Base-by-base conservation (phyloP, 179 eudicot species). In the Sideroxylon spinosum region DNA sequence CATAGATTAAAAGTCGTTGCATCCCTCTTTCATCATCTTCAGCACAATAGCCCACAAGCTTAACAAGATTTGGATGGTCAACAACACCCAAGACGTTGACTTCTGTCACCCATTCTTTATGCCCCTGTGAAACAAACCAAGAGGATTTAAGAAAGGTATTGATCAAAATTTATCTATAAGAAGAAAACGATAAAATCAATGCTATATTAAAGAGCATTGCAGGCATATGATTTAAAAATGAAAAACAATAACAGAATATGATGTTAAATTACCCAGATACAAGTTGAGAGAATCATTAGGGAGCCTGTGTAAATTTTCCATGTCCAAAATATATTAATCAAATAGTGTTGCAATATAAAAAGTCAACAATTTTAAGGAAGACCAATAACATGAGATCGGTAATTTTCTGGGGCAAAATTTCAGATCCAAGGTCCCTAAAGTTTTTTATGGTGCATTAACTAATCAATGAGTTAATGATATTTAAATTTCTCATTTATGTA, bases 81-180 rank as follows among this genome's bases (percentile, higher is more conserved):
- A 90, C 92, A 22, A 90, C 81, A 56, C 97, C 97, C 13, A 91
- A 86, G 68, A 91, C 84, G 78, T 87, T 89, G 29, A 91, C 97
- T 84, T 91, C 97, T 75, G 94, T 91, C 69, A 91, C 90, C 97
- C 97, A 91, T 89, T 91, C 94, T 80, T 90, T 91, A 80, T 91
- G 97, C 75, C 97, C 97, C 97, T 91, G 79, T 11, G 19, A 75
- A 12, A 81, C 48, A 56, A 81, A 11, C 22, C 69, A 61, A 9
- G 67, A 13, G 29, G 23, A 57, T 78, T 46, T 78, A 68, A 78
- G 67, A 22, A 56, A 32, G 3, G 17, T 2, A 19, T 28, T 66
- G 26, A 67, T 25, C 14, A 29, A 19, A n/a, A n/a, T 20, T 55
- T 68, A 62, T 49, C 7, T 13, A 25, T 25, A 10, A 11, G 28